Evolutionary conservation across 306 rosid species (phyloP), one percentile per base, ranked within the genome.

Genomic region (Prosopis cineraria): DNA sequence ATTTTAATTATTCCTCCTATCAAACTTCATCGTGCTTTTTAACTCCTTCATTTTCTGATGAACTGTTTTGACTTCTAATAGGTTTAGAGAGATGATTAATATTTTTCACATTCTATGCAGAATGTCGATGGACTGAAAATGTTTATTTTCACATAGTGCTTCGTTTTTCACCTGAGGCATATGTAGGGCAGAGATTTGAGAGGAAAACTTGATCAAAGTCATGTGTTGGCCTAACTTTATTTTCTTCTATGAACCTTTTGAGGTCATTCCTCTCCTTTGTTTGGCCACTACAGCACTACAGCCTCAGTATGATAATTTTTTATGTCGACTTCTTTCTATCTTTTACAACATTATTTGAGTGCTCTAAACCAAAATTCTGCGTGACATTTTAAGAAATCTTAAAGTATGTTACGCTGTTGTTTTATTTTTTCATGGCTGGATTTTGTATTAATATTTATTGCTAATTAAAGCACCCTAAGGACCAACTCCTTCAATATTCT

Each of bases 331-430:
- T 43, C 13, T 64, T 48, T 55, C 22, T n/a, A 8, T 69, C 66
- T 68, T 80, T 48, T 47, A 34, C 14, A 58, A 8, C 68, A n/a
- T 52, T 75, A 68, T 37, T 29, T 60, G 70, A 67, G 19, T 36
- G 58, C 43, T 68, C 53, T 68, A 39, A 50, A 39, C 31, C 50
- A 37, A 17, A 36, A 55, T 44, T 78, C 2, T 58, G 3, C 9
- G 37, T 36, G 34, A 16, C 27, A 16, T 55, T 40, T 34, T 62
- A 71, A 39, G 19, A n/a, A 29, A 55, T 33, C 67, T 43, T 36
- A 73, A 45, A 33, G 29, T 31, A 19, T 41, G 52, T 34, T 64
- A 22, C 45, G 6, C 40, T 25, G 55, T 36, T 33, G 17, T 82
- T 44, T 31, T 31, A 36, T 11, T 24, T 44, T 45, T 7, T 11